Base-by-base conservation (phyloP, 2,329 filamentous ascomycete genomes). In the Colletotrichum sp. region DNA sequence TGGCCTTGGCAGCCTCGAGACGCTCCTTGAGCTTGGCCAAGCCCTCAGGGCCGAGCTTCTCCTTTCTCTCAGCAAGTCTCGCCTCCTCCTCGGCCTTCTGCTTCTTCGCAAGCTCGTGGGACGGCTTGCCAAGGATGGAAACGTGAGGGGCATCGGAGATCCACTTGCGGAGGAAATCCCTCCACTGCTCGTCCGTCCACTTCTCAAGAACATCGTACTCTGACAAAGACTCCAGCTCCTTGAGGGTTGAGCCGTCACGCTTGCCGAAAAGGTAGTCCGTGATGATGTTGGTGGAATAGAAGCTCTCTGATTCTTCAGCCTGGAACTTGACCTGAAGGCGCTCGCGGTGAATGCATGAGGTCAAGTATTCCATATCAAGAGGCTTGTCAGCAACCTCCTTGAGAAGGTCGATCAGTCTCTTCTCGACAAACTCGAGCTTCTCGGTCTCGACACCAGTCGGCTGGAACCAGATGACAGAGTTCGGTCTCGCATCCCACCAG, bases 241-340 rank as follows among this genome's bases (percentile, higher is more conserved):
- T 89, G 72, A 96, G 86, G 0, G 93, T 95, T 4, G 94, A 94
- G 2, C 97, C 98, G 82, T 98, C 94, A 36, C 95, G 91, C 67
- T 93, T 92, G 32, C 96, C 97, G 81, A 97, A 99, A 12, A 99
- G 90, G 82, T 98, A 98, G 82, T 99, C 96, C 16, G 93, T 94
- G 80, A 99, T 98, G 76, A 99, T 93, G 76, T 94, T 94, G 78
- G 92, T 93, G 1, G 95, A 93, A 84, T 96, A 98, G 78, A 96
- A 95, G 26, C 93, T 92, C 70, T 95, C 93, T 4, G 94, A 95
- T 66, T 92, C 93, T 84, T 99, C 97, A 0, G 95, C 94, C 59
- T 94, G 92, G 79, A 95, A 96, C 82, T 96, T 96, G 81, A 95
- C 91, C 80, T 96, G 94, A 63, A 96, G 92, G 77, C 92, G 92